A percentile compares a stretch with the other conserved stretches of the same genome.
phyloP scores from a whole-genome alignment of 805 yeast species.

The Isabelozyma heimii region DNA sequence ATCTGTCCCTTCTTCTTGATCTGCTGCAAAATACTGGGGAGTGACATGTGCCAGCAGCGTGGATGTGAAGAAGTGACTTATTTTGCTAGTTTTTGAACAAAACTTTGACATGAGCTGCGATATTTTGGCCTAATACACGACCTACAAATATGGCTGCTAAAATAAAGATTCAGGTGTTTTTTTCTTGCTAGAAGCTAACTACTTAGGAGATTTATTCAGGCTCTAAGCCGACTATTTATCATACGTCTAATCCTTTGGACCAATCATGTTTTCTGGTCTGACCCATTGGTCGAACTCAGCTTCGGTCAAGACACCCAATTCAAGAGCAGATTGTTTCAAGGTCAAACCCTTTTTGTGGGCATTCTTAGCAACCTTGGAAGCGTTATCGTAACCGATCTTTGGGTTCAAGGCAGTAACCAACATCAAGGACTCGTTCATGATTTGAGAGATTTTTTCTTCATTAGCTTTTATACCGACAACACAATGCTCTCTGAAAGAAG shows the following conservation, averaged over 20 bases:
- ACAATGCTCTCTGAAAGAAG: constrained; percentile 91
- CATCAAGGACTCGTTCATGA: constrained; percentile 94
- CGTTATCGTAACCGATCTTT: constrained; percentile 96
- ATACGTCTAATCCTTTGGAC: constrained; percentile 60
- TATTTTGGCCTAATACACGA: not conserved
- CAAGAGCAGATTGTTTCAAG: constrained; percentile 89
- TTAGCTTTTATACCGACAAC: constrained; percentile 93
- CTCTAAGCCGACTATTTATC: too few relatives aligned
- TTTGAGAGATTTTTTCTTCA: constrained; percentile 78
- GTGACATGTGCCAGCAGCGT: constrained; percentile 16
- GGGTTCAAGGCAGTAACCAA: constrained; percentile 98
- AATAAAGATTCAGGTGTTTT: not conserved
- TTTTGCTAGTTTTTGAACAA: not conserved
- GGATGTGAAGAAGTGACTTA: not conserved
- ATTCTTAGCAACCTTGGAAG: constrained; percentile 96
- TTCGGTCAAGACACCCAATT: constrained; percentile 77
- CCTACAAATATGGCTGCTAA: not conserved
- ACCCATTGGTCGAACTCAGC: constrained; percentile 97
- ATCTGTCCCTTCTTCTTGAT: constrained; percentile 30
- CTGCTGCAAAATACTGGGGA: constrained; percentile 28
- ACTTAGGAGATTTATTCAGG: too few relatives aligned
- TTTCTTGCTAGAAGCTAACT: too few relatives aligned
- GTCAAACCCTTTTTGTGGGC: constrained; percentile 98
- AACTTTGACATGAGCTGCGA: not conserved
- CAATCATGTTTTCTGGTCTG: constrained; percentile 96